Base-by-base conservation (phyloP, 176 grass and related monocot genomes). In the Saccharum officinarum region DNA sequence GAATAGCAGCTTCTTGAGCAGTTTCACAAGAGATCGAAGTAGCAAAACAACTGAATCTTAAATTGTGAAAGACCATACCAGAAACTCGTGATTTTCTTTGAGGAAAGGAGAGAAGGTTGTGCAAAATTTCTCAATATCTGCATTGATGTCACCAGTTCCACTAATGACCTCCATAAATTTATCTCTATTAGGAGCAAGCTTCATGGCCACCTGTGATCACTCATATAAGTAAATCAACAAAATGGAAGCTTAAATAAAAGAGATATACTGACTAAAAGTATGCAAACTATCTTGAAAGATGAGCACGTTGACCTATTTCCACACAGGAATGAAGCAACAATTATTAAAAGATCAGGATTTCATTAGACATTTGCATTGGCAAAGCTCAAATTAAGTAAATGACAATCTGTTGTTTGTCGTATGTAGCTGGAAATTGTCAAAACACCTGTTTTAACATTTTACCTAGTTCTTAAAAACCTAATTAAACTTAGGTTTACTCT, bases 141-240 rank as follows among this genome's bases (percentile, higher is more conserved):
- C 85, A 41, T 98, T 95, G 73, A 98, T 88, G 82, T 98, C 93
- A 79, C 93, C 93, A 0, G 90, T 89, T 61, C 93, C 89, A 28
- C 85, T 79, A 41, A 98, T 90, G 71, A 98, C 91, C 17, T 95
- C 93, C 95, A 98, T 98, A 92, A 98, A 98, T 81, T 98, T 98
- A 9, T 95, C 90, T 90, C 91, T 90, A 33, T 93, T 87, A 75
- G 95, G 95, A 74, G 93, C 93, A 76, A 98, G 87, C 75, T 95
- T 98, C 95, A 98, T 95, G 26, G 95, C 95, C 45, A 98, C 70
- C 95, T 98, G 88, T 20, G 60, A 50, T 62, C 69, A 78, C 37
- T 41, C 44, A 60, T 22, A 83, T 34, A 9, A 76, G 76, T 64
- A 76, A 71, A 61, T 76, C 57, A 47, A 57, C 61, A 76, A 81